These are phyloP conservation scores for Pedinophyceae sp. DNA, from an alignment of 139 green algal genomes.

Conservation along the genomic window DNA sequence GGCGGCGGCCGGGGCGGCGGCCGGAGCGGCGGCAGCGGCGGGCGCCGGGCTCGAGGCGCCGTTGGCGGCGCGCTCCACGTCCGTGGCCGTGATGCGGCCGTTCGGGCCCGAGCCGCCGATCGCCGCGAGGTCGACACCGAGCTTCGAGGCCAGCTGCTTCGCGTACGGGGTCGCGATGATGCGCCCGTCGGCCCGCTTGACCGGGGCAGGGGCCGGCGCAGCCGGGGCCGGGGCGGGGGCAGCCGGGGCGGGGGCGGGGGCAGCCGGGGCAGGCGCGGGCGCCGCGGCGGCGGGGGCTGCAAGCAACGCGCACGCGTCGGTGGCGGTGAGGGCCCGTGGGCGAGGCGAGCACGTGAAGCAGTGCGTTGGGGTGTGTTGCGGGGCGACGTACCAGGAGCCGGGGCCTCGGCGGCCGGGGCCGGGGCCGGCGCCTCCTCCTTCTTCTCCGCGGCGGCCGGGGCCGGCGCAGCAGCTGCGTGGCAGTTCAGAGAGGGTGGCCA, in stretches of 20 bases:
- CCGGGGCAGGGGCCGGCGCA: conserved; percentile 14
- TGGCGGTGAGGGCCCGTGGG: too few relatives aligned
- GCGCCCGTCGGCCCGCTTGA: conserved; percentile 46
- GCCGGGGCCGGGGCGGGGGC: conserved; percentile 20
- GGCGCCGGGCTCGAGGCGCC: conserved; percentile 16
- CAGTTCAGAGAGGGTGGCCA: too few relatives aligned
- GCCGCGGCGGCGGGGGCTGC: conserved; percentile 27
- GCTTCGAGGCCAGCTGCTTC: conserved; percentile 93
- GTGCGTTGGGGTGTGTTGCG: too few relatives aligned
- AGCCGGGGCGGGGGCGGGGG: conserved; percentile 14
- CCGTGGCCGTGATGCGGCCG: conserved; percentile 81
- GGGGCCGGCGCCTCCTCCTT: too few relatives aligned
- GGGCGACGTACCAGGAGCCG: too few relatives aligned
- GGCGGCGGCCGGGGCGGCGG: conserved; percentile 16
- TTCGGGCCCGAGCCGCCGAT: conserved; percentile 70
- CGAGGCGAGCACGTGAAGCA: too few relatives aligned
- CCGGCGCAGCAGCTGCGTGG: too few relatives aligned
- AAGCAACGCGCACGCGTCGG: too few relatives aligned
- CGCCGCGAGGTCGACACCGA: conserved; percentile 70
- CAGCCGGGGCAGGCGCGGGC: conserved; percentile 24
- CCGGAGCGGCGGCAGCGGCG: conserved; percentile 10
- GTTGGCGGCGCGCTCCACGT: conserved; percentile 58
- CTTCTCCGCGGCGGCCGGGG: too few relatives aligned
- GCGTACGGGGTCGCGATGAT: conserved; percentile 94
- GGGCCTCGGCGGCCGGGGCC: conserved; percentile 6